These are phyloP conservation scores for Takashimella tepidaria DNA, from an alignment of 1,284 basidiomycete species.

Conservation along the genomic window DNA sequence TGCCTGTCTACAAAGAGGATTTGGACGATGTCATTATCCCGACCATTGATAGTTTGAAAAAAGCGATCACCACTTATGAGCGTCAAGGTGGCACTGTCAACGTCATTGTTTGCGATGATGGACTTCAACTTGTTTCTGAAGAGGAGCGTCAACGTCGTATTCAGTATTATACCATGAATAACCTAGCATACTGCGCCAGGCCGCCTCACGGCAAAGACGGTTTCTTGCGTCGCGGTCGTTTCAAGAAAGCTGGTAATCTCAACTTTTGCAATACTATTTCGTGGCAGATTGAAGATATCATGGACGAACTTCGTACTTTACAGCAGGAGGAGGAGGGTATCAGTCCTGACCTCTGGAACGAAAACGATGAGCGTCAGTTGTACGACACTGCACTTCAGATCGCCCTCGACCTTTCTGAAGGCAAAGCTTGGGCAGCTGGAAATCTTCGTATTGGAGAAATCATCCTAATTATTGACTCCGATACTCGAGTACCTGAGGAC, in stretches of 20 bases:
- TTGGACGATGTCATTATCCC: constrained; percentile 49
- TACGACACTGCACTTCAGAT: constrained; percentile 18
- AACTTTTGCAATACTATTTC: constrained; percentile 70
- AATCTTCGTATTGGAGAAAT: constrained; percentile 52
- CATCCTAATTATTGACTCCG: constrained; percentile 65
- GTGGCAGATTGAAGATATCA: constrained; percentile 65
- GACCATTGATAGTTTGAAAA: constrained; percentile 69
- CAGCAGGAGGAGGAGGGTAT: constrained; percentile 16
- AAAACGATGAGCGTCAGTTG: constrained; percentile 14
- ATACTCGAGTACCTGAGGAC: constrained; percentile 74
- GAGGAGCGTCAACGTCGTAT: constrained; percentile 61
- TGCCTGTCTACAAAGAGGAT: constrained; percentile 53
- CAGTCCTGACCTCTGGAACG: constrained; percentile 11
- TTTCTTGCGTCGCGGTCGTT: constrained; percentile 70
- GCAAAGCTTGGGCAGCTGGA: constrained; percentile 38
- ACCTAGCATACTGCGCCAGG: constrained; percentile 73
- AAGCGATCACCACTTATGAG: constrained; percentile 66
- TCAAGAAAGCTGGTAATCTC: constrained; percentile 84
- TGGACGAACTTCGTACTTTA: constrained; percentile 50
- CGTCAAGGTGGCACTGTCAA: constrained; percentile 52
- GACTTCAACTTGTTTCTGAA: constrained; percentile 56
- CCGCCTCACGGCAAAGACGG: constrained; percentile 62
- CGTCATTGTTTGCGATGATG: constrained; percentile 52
- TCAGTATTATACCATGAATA: constrained; percentile 68
- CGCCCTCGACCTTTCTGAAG: constrained; percentile 53